phyloP scores from a whole-genome alignment of 192 early-diverging fungal species.

The Podila horticola region DNA sequence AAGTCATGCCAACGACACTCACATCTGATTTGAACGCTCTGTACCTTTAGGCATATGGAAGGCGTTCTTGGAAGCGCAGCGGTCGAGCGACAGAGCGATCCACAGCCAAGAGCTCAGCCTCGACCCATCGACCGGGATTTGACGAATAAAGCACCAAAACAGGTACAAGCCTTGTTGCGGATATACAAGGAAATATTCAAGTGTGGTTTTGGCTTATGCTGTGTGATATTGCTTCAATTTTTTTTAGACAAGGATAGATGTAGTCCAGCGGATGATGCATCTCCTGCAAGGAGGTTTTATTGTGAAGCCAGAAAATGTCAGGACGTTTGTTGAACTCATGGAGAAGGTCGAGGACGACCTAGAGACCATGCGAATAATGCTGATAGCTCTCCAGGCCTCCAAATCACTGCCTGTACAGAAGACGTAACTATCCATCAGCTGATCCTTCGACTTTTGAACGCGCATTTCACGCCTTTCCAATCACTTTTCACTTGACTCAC shows the following conservation, averaged over 20 bases:
- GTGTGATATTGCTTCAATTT: background rate
- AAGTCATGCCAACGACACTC: too few species aligned
- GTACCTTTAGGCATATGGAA: too few species aligned
- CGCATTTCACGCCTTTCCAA: background rate
- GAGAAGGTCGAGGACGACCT: background rate
- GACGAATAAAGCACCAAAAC: too few species aligned
- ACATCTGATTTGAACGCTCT: too few species aligned
- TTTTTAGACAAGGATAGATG: background rate
- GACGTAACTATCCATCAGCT: background rate
- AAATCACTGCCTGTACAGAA: background rate
- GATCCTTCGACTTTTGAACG: background rate
- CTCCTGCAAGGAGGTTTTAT: background rate
- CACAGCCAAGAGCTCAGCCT: too few species aligned
- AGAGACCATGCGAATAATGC: background rate
- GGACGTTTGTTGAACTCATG: background rate
- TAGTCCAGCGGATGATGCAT: background rate
- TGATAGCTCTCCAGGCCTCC: background rate
- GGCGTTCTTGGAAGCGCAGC: too few species aligned
- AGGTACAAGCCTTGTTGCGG: too few species aligned
- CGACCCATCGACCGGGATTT: too few species aligned
- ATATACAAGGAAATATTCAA: too few species aligned
- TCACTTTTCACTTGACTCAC: background rate
- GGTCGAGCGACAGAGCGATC: too few species aligned
- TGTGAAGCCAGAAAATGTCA: background rate
- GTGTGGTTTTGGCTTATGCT: too few species aligned